Conservation (phyloP, 305 asterid genomes). For the Fraxinus paxiana region DNA sequence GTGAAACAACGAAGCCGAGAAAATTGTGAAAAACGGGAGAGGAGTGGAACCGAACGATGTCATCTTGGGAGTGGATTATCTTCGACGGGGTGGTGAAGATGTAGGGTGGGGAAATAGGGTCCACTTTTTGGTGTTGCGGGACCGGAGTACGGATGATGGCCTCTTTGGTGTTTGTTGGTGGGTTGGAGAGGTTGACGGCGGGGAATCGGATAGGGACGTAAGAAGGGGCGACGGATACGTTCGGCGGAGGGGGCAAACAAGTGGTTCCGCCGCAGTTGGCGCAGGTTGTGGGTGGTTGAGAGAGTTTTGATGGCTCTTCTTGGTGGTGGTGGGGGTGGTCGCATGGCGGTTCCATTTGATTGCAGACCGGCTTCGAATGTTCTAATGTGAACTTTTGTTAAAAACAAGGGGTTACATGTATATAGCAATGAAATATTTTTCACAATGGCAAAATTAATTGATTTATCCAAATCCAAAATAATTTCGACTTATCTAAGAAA, state of each 20-base stretch:
- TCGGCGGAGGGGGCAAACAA: constrained; percentile 50
- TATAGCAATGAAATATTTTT: not conserved
- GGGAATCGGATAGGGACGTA: constrained; percentile 90
- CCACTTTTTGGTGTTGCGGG: constrained; percentile 59
- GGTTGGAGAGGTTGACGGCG: constrained; percentile 67
- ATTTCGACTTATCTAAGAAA: not conserved
- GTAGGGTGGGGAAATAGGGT: constrained; percentile 56
- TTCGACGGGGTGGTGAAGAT: constrained; percentile 53
- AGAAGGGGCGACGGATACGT: constrained; percentile 53
- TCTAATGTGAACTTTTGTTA: not conserved
- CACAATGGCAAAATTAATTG: not conserved
- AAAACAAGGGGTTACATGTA: not conserved
- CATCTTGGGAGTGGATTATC: constrained; percentile 54
- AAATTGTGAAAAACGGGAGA: constrained; percentile 52
- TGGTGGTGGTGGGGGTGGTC: constrained; percentile 30
- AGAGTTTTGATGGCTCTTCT: constrained; percentile 18
- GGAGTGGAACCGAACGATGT: constrained; percentile 57
- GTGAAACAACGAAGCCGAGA: constrained; percentile 70
- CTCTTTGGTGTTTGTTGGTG: constrained; percentile 64
- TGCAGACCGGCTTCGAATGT: not conserved
- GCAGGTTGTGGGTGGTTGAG: constrained; percentile 37
- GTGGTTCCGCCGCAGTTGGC: constrained; percentile 72
- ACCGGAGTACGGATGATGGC: constrained; percentile 80
- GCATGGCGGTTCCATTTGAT: constrained; percentile 41
- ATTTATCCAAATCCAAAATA: not conserved